Percentiles rank a stretch among this genome's conserved stretches.
Conservation (phyloP, 352 stramenopile species). For the Pythium dissimile region DNA sequence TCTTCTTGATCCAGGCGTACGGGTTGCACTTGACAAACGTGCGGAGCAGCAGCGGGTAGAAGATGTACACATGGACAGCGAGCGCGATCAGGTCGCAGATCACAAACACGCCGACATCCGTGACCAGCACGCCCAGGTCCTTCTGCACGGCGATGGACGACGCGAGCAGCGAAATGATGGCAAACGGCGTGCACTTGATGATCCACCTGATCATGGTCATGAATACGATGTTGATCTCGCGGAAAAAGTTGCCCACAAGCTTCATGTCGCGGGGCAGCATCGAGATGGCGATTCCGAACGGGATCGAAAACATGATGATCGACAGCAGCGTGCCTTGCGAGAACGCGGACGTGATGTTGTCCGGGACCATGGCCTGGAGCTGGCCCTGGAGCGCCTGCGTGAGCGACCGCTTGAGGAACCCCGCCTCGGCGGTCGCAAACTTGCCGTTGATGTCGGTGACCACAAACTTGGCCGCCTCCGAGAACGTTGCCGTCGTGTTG, state of each 20-base stretch:
- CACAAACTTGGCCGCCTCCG: conserved; percentile 12
- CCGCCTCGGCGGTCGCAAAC: conserved; percentile 8
- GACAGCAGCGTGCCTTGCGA: conserved; percentile 26
- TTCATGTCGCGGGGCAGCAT: conserved; percentile 17
- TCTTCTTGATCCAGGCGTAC: conserved; percentile 26
- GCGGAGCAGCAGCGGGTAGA: conserved; percentile 32
- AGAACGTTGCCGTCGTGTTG: conserved; percentile 10
- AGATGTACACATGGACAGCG: conserved; percentile 22
- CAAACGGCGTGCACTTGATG: conserved; percentile 35
- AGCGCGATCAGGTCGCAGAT: conserved; percentile 20
- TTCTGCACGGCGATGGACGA: conserved; percentile 20
- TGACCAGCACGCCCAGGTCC: conserved; percentile 28
- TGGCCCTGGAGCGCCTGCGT: conserved; percentile 22
- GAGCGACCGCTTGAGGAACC: conserved; percentile 10
- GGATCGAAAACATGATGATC: conserved; percentile 37
- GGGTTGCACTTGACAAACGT: conserved; percentile 24
- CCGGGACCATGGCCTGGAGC: conserved; percentile 16
- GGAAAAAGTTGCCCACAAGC: conserved; percentile 22
- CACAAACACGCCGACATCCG: conserved; percentile 32
- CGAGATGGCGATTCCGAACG: conserved; percentile 29
- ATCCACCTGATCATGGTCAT: conserved; percentile 34
- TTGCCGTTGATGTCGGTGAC: conserved; percentile 23
- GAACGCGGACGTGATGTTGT: conserved; percentile 32
- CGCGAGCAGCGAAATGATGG: conserved; percentile 32
- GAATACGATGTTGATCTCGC: conserved; percentile 29